Base-by-base conservation (phyloP, 2,329 filamentous ascomycete genomes). In the Ceratocystiopsis brevicomis region DNA sequence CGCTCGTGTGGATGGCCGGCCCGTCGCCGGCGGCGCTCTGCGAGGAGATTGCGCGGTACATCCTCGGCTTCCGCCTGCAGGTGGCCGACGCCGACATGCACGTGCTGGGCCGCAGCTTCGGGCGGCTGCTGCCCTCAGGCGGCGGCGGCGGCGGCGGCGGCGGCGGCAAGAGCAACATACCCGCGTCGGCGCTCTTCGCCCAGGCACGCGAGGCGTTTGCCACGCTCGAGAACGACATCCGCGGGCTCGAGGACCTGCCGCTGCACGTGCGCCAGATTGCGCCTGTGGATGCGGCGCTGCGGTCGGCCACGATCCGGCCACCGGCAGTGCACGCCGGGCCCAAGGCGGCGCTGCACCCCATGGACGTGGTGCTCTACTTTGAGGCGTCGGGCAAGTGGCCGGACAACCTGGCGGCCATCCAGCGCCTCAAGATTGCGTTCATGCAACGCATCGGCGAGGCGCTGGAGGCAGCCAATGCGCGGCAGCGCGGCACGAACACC, bases 381-480 rank as follows among this genome's bases (percentile, higher is more conserved):
- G 90, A 98, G 61, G 83, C 81, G 5, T 96, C 90, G 8, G 79
- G 77, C 39, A 80, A 84, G 51, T 98, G 90, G 90, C 90, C 90
- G 0, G 87, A 96, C 55, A 85, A 92, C 54, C 62, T 96, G 10
- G 74, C 74, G 4, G 87, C 88, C 6, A 94, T 96, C 44, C 90
- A 98, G 58, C 76, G 86, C 54, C 87, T 86, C 13, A 98, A 98
- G 60, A 73, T 92, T 36, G 90, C 92, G 4, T 93, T 98, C 56
- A 67, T 90, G 4, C 62, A 95, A 4, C 73, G 78, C 52, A 76
- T 94, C 45, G 76, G 78, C 41, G 75, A 78, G 42, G 69, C 85
- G 3, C 63, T 98, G 2, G 68, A 73, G 44, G 68, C 73, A 16
- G 61, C 67, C 3, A 73, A 78, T 36, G 45, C 52, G 25, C 25